Evolutionary conservation across 78 protist genomes (phyloP).

Genomic region (Monocercomonoides exilis): DNA sequence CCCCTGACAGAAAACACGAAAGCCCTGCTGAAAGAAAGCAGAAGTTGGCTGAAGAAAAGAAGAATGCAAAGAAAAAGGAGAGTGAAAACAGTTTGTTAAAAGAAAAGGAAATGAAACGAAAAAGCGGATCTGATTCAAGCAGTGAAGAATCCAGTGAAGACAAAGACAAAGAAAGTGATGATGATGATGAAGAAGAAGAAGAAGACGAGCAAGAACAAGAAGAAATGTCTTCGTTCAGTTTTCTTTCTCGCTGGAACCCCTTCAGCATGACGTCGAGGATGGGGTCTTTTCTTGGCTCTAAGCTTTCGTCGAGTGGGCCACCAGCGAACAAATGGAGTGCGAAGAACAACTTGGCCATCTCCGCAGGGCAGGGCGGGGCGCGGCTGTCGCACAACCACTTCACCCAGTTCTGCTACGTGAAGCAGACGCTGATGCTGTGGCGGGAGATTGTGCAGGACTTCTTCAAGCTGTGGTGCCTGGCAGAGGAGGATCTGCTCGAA

Average conservation of each 20-base stretch:
- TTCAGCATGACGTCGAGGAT: not conserved
- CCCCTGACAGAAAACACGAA: no score
- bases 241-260: not conserved
- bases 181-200: not conserved
- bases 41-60: not conserved
- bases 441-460: slow-evolving; percentile 73
- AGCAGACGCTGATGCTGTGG: slow-evolving; percentile 83
- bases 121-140: no score
- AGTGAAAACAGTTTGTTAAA: no score
- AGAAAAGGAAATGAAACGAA: no score
- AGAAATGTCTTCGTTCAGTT: no score
- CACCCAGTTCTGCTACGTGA: slow-evolving; percentile 41
- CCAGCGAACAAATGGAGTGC: not conserved
- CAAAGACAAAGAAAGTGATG: not conserved
- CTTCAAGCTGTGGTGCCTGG: slow-evolving; percentile 71
- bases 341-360: not conserved
- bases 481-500: slow-evolving; percentile 63
- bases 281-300: no score
- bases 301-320: not conserved
- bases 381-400: not conserved
- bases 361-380: not conserved
- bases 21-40: not conserved
- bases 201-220: not conserved
- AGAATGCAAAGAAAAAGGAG: not conserved
- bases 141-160: not conserved